Evolutionary conservation across 176 grass and related monocot genomes (phyloP).

Genomic region (Neostapfia colusana): DNA sequence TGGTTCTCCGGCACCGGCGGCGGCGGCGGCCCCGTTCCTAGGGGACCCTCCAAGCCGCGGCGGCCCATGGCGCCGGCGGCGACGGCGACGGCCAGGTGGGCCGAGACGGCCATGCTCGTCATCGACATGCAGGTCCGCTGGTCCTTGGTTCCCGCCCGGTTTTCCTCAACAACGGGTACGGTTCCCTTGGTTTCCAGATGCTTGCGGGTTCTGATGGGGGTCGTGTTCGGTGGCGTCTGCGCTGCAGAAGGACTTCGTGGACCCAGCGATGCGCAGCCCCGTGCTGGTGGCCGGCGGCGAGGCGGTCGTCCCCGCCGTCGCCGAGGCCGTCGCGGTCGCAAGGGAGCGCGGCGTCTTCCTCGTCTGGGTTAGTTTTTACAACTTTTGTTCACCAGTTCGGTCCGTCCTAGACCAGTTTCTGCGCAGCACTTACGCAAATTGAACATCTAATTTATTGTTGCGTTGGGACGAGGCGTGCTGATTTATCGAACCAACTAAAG

Average conservation of each 20-base stretch:
- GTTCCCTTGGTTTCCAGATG: not conserved
- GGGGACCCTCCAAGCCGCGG: not conserved
- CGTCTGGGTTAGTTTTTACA: conserved; percentile 58
- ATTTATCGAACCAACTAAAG: conserved; percentile 14
- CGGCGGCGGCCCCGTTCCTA: not conserved
- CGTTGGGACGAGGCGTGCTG: not conserved
- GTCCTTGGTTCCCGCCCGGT: not conserved
- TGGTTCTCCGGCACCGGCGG: conserved; percentile 20
- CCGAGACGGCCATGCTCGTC: conserved; percentile 71
- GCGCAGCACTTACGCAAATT: not conserved
- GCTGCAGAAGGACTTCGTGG: conserved; percentile 65
- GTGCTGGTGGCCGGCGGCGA: conserved; percentile 48
- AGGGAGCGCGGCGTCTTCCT: conserved; percentile 68
- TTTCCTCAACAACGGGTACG: not conserved
- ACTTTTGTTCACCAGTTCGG: not conserved
- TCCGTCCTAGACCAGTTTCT: not conserved
- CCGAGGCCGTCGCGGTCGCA: conserved; percentile 50
- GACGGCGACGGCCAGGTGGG: conserved; percentile 38
- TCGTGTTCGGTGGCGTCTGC: not conserved
- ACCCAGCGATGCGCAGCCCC: conserved; percentile 58
- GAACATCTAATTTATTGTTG: conserved; percentile 8
- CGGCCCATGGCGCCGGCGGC: conserved; percentile 21
- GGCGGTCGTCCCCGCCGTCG: conserved; percentile 46
- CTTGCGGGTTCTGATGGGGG: not conserved
- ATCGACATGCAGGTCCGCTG: conserved; percentile 68